Conservation (phyloP, 805 yeast genomes). For the Phaffomyces antillensis region DNA sequence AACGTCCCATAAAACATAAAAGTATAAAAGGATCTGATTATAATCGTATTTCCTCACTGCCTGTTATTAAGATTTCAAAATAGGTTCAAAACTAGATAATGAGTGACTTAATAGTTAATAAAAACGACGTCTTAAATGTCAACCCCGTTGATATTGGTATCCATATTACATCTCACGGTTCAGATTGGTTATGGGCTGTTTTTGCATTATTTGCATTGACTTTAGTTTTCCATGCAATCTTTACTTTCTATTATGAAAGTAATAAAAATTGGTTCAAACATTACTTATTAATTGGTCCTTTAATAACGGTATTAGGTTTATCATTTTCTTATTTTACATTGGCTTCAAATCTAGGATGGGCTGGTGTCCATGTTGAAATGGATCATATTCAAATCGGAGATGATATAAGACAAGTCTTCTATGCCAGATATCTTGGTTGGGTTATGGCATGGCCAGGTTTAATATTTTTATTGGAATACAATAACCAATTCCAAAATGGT, state of each 20-base stretch:
- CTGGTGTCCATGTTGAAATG: conserved; percentile 41
- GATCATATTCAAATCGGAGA: conserved; percentile 33
- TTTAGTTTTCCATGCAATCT: conserved; percentile 24
- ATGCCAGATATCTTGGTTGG: conserved; percentile 51
- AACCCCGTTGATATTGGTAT: conserved; percentile 35
- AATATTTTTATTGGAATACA: conserved; percentile 26
- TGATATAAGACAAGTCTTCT: conserved; percentile 45
- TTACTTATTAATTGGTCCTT: conserved; percentile 34
- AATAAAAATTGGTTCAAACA: conserved; percentile 21
- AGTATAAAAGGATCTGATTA: too few species aligned
- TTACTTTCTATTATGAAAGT: conserved; percentile 17
- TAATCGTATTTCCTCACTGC: too few species aligned
- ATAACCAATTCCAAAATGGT: conserved; percentile 15
- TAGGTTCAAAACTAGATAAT: neutral
- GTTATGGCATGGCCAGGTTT: conserved; percentile 45
- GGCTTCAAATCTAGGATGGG: conserved; percentile 54
- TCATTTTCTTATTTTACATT: conserved; percentile 46
- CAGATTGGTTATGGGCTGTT: conserved; percentile 63
- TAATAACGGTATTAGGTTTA: conserved; percentile 33
- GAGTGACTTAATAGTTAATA: neutral
- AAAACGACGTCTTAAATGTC: conserved; percentile 4
- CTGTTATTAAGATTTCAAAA: too few species aligned
- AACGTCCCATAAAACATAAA: too few species aligned
- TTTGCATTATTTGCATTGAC: conserved; percentile 40
- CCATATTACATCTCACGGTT: conserved; percentile 49